Percentiles rank a stretch among this genome's conserved stretches.
Conservation (phyloP, 768 basidiomycete species). For the Dentipellis sp. region DNA sequence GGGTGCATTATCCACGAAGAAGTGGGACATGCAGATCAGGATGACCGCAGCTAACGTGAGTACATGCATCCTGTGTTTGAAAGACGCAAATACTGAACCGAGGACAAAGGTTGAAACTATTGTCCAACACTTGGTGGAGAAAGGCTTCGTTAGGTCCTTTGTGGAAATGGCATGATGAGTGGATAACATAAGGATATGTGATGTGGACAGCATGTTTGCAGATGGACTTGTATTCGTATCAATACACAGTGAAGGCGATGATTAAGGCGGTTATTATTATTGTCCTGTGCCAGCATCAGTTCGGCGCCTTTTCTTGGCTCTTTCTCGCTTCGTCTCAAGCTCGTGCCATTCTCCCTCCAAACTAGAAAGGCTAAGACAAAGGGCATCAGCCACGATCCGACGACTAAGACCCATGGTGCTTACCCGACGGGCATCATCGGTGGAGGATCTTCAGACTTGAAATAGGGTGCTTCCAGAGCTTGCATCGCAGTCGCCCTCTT, state of each 20-base stretch:
- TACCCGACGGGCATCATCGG: slow-evolving; percentile 74
- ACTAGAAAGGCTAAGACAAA: slow-evolving; percentile 48
- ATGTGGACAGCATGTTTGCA: no score
- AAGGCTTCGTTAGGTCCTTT: slow-evolving; percentile 45
- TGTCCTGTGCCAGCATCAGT: slow-evolving; percentile 28
- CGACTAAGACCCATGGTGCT: background rate
- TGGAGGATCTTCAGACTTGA: slow-evolving; percentile 67
- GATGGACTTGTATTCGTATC: slow-evolving; percentile 9
- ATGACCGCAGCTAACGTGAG: slow-evolving; percentile 79
- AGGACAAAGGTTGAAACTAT: slow-evolving; percentile 69
- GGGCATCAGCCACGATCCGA: background rate
- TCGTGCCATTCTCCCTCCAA: slow-evolving; percentile 98
- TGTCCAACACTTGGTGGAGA: slow-evolving; percentile 72
- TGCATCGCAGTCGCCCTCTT: slow-evolving; percentile 69
- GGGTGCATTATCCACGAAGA: slow-evolving; percentile 82
- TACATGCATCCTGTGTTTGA: background rate
- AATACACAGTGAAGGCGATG: slow-evolving; percentile 18
- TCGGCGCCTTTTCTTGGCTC: slow-evolving; percentile 71
- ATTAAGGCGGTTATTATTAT: slow-evolving; percentile 7
- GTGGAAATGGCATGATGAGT: slow-evolving; percentile 14
- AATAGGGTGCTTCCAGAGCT: slow-evolving; percentile 80
- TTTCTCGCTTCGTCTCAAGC: slow-evolving; percentile 87
- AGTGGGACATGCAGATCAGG: slow-evolving; percentile 93
- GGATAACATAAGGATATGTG: background rate
- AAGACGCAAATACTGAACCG: background rate